Evolutionary conservation across 2,329 filamentous ascomycete species (phyloP), one percentile per base, ranked within the genome.

Genomic region (Alternaria incomplexa): DNA sequence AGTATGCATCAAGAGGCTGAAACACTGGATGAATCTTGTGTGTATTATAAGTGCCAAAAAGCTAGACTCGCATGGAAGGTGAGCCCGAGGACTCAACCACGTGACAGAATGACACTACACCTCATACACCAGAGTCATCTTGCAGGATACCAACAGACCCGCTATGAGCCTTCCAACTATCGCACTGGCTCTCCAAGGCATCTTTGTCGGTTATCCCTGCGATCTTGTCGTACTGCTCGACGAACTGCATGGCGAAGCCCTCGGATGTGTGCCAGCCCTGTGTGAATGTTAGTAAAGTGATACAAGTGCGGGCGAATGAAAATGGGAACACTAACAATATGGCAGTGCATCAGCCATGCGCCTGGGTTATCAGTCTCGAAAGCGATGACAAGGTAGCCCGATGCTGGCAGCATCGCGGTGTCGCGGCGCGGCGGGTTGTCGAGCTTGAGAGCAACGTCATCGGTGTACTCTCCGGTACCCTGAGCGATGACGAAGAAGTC

Each of bases 291-390:
- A 40, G 36, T 40, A 10, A 40, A 40, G n/a, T 40, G n/a, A 10
- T 40, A 40, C 5, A 11, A 17, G 36, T 17, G n/a, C n/a, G n/a
- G n/a, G n/a, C n/a, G n/a, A n/a, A n/a, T n/a, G n/a, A n/a, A n/a
- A n/a, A n/a, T n/a, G n/a, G n/a, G n/a, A n/a, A n/a, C n/a, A n/a
- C n/a, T n/a, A n/a, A n/a, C n/a, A n/a, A n/a, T n/a, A n/a, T 81
- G 77, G 60, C 78, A 80, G 62, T 80, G 78, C 72, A 79, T 73
- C 6, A 79, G 60, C 78, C 78, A 80, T 2, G 70, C 71, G 10
- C 79, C 79, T 1, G 77, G 78, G 26, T 80, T 80, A 30, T 80
- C 75, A 0, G 75, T 76, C 68, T 77, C 64, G 43, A 79, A 81
- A 0, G 73, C 79, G 10, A 81, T 13, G 4, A 76, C 77, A 15